Evolutionary conservation across 768 basidiomycete species (phyloP).

Genomic region (Suillus clintonianus): DNA sequence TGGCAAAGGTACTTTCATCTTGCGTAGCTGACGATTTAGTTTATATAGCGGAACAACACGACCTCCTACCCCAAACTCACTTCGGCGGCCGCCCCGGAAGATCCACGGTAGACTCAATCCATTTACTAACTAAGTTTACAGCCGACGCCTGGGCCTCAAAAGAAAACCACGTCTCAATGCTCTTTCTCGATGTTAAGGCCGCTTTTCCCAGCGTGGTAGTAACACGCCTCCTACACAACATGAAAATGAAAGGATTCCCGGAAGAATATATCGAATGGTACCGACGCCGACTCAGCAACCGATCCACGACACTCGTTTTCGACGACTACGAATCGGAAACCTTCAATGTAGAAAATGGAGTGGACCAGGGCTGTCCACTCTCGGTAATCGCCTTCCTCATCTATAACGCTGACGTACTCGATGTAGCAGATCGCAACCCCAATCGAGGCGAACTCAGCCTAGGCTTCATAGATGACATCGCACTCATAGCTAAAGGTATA

Average conservation of each 20-base stretch:
- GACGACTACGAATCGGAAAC: conserved; percentile 22
- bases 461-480: conserved; percentile 9
- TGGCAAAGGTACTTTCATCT: conserved; percentile 13
- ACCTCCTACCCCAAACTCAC: neutral
- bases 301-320: conserved; percentile 15
- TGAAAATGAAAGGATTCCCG: neutral
- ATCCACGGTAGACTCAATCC: neutral
- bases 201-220: too few relatives aligned
- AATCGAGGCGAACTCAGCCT: neutral
- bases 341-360: conserved; percentile 20
- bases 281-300: neutral
- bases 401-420: conserved; percentile 30
- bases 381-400: conserved; percentile 27
- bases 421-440: neutral
- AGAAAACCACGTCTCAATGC: too few relatives aligned
- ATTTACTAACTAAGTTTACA: too few relatives aligned
- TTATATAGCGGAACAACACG: conserved; percentile 3
- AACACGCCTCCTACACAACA: neutral
- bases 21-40: conserved; percentile 6
- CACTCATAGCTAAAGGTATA: neutral
- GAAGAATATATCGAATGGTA: conserved; percentile 5
- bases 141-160: too few relatives aligned
- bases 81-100: neutral
- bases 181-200: too few relatives aligned
- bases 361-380: conserved; percentile 34